Conservation (phyloP, 129 eudicot species). For the Chrysanthemum lavandulifolium region DNA sequence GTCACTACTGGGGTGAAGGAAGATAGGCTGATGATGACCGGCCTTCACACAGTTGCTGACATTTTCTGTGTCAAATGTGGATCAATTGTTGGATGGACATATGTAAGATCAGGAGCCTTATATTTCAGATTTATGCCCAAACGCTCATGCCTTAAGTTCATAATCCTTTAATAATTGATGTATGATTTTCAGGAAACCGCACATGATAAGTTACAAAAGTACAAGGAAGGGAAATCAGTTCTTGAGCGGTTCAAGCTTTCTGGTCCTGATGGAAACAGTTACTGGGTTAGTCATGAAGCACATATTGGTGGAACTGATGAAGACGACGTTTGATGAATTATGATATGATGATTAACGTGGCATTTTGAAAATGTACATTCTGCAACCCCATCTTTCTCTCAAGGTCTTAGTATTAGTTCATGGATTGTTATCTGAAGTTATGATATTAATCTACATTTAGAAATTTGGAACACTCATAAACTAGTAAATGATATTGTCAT, state of each 20-base stretch:
- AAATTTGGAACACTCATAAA: too few relatives aligned
- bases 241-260: slow-evolving; percentile 75
- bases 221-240: slow-evolving; percentile 95
- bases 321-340: slow-evolving; percentile 49
- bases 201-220: slow-evolving; percentile 66
- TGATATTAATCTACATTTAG: too few relatives aligned
- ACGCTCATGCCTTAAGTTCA: background rate
- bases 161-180: background rate
- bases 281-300: slow-evolving; percentile 63
- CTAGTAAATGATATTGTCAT: background rate
- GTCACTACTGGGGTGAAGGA: slow-evolving; percentile 60
- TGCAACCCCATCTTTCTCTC: background rate
- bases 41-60: slow-evolving; percentile 80
- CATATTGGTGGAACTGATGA: slow-evolving; percentile 76
- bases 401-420: background rate
- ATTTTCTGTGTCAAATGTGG: slow-evolving; percentile 81
- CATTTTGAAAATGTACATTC: background rate
- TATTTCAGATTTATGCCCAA: too few relatives aligned
- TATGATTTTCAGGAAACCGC: slow-evolving; percentile 57
- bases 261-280: slow-evolving; percentile 81
- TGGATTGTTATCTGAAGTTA: too few relatives aligned
- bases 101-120: slow-evolving; percentile 41
- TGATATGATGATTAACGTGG: background rate
- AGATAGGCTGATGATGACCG: slow-evolving; percentile 84
- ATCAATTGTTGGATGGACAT: slow-evolving; percentile 82